Base-by-base conservation (phyloP, 2,329 filamentous ascomycete species). In the Beauveria scarabaeidicola region DNA sequence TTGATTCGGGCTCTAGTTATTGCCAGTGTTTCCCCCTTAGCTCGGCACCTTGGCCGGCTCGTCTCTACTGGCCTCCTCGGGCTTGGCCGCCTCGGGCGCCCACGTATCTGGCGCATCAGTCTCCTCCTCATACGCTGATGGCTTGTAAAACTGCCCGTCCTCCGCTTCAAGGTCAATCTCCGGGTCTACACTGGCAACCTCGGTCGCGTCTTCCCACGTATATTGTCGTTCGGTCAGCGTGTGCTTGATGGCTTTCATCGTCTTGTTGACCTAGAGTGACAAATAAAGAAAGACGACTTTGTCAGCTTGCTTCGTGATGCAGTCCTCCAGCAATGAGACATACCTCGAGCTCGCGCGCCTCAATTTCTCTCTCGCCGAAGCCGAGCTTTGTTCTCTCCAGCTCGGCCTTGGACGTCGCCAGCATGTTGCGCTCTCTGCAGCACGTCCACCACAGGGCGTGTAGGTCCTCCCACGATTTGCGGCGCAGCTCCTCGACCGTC, bases 381-480 rank as follows among this genome's bases (percentile, higher is more conserved):
- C 87, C 85, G 52, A 90, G 79, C 64, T 87, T 79, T 59, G 89
- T 70, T 65, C 88, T 82, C 32, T 77, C 69, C 67, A 90, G 81
- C 77, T 96, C 91, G 60, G 80, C 73, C 57, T 80, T 79, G 65
- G 88, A 86, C 32, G 95, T 97, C n/a, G 85, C 81, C 66, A 97
- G 84, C 66, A 90, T 84, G 75, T 99, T 99, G 68, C 89, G 81
- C 77, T 99, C 94, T 76, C 90, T 91, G 62, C 88, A 82, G 72
- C 94, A 97, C 59, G 91, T 83, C 91, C 92, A 99, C 91, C 93
- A 99, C 69, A 99, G 80, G 63, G 81, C 79, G 74, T 97, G 92
- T 67, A 99, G 76, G 72, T 97, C 92, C 63, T 96, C 90, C 90
- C 91, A 99, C 63, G 88, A 91, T 77, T 97, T 97, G 63, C 83